Evolutionary conservation across 2,329 filamentous ascomycete species (phyloP).

Genomic region (Fusarium oxysporum): DNA sequence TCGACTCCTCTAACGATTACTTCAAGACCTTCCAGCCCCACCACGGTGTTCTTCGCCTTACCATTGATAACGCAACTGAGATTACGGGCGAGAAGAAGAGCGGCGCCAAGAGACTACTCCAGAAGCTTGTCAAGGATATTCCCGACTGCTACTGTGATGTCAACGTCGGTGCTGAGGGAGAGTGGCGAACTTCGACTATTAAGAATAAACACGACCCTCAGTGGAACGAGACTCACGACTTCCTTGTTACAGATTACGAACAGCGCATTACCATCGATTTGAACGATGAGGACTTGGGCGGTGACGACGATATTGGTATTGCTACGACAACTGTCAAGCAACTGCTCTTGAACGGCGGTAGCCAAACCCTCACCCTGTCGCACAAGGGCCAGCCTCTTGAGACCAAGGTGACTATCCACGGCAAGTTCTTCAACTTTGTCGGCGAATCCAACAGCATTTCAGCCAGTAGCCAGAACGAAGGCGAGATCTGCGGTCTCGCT

Average conservation of each 20-base stretch:
- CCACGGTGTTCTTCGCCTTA: conserved; percentile 41
- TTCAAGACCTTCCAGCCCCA: conserved; percentile 45
- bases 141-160: conserved; percentile 43
- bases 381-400: conserved; percentile 38
- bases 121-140: conserved; percentile 42
- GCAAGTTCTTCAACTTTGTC: conserved; percentile 41
- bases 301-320: conserved; percentile 43
- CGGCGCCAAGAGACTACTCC: conserved; percentile 34
- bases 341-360: conserved; percentile 36
- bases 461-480: conserved; percentile 24
- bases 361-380: conserved; percentile 33
- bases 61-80: conserved; percentile 35
- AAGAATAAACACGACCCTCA: conserved; percentile 42
- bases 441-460: conserved; percentile 37
- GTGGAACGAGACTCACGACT: conserved; percentile 46
- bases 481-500: conserved; percentile 42
- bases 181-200: conserved; percentile 42
- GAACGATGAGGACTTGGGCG: conserved; percentile 38
- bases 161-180: conserved; percentile 38
- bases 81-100: conserved; percentile 42
- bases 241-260: conserved; percentile 43
- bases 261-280: conserved; percentile 41
- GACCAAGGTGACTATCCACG: conserved; percentile 37
- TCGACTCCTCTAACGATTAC: conserved; percentile 44
- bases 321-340: conserved; percentile 39